Percentiles rank a stretch among this genome's conserved stretches.
Conservation (phyloP, 768 basidiomycete genomes). For the Russula sp. region DNA sequence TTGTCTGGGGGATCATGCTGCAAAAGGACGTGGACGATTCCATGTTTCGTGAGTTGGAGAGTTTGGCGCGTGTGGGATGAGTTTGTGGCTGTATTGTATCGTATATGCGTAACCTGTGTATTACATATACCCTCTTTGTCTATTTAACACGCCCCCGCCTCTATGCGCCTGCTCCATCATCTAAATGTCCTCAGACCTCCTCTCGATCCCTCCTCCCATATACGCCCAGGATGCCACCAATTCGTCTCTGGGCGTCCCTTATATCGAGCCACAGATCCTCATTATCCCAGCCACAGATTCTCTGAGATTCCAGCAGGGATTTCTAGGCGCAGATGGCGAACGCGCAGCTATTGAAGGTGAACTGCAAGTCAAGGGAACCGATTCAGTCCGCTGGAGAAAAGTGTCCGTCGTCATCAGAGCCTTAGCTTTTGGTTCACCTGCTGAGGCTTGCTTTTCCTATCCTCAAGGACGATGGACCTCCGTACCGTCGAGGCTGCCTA, state of each 20-base stretch:
- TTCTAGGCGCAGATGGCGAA: constrained; percentile 76
- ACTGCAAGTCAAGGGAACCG: constrained; percentile 71
- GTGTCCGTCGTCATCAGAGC: constrained; percentile 47
- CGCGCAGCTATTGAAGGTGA: constrained; percentile 81
- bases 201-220: constrained; percentile 12
- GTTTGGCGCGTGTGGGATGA: constrained; percentile 61
- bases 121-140: background rate
- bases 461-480: constrained; percentile 51
- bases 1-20: constrained; percentile 67
- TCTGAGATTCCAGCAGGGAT: constrained; percentile 79
- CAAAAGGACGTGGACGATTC: constrained; percentile 64
- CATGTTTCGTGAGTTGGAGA: constrained; percentile 75
- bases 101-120: background rate
- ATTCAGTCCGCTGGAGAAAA: constrained; percentile 52
- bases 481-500: constrained; percentile 60
- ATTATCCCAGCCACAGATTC: constrained; percentile 65
- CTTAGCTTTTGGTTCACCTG: constrained; percentile 5
- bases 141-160: background rate
- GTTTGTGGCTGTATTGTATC: constrained; percentile 1
- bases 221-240: constrained; percentile 11
- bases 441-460: constrained; percentile 18
- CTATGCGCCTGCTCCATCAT: background rate
- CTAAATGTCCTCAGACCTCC: constrained; percentile 8
- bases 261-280: constrained; percentile 51
- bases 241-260: background rate